Evolutionary conservation across 768 basidiomycete genomes (phyloP).

Genomic region (Boletus edulis): DNA sequence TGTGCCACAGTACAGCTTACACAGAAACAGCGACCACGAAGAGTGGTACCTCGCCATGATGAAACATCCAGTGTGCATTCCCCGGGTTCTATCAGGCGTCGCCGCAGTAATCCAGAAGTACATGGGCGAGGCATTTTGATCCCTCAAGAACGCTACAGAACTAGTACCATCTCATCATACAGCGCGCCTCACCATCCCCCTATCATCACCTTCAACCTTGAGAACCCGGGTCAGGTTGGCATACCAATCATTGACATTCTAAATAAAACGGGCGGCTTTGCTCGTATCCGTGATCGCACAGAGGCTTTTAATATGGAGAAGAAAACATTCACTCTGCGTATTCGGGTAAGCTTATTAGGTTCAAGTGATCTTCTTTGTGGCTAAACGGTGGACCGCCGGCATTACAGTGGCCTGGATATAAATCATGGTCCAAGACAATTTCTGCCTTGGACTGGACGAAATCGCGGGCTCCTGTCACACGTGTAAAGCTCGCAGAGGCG

Average conservation of each 20-base stretch:
- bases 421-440: conserved; percentile 71
- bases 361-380: background rate
- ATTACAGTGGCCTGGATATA: conserved; percentile 74
- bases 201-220: conserved; percentile 58
- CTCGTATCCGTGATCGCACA: conserved; percentile 52
- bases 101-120: background rate
- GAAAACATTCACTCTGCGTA: conserved; percentile 71
- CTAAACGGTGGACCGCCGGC: background rate
- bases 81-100: background rate
- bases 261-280: conserved; percentile 43
- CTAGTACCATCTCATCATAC: conserved; percentile 8
- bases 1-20: conserved; percentile 16
- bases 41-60: conserved; percentile 17
- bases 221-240: conserved; percentile 53
- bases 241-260: conserved; percentile 62
- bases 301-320: conserved; percentile 62
- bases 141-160: conserved; percentile 24
- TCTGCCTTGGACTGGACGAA: conserved; percentile 75
- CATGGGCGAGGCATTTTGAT: conserved; percentile 19
- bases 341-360: conserved; percentile 49
- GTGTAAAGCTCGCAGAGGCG: conserved; percentile 70
- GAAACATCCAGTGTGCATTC: conserved; percentile 12
- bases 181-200: conserved; percentile 36
- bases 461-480: conserved; percentile 70
- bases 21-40: conserved; percentile 15